A percentile compares a stretch with the other conserved stretches of the same genome.
Conservation (phyloP, 2,329 filamentous ascomycete species). For the Eurotiales sp. region DNA sequence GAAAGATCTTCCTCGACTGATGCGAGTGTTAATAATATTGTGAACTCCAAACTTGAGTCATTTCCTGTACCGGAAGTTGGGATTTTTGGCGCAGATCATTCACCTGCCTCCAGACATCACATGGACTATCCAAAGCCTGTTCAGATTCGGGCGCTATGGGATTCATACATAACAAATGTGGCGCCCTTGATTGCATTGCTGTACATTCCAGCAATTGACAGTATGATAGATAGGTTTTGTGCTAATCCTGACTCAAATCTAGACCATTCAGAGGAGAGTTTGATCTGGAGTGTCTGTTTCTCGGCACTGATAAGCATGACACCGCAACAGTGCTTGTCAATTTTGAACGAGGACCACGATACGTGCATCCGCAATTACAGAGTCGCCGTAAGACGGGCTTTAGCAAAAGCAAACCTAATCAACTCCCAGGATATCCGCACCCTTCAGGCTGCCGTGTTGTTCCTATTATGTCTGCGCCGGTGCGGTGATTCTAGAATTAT, state of each 20-base stretch:
- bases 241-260: not conserved
- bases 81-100: not conserved
- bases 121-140: constrained; percentile 1
- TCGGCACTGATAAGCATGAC: constrained; percentile 18
- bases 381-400: not conserved
- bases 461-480: not conserved
- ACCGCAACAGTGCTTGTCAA: constrained; percentile 11
- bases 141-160: constrained; percentile 17
- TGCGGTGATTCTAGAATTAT: not conserved
- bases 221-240: not conserved
- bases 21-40: not conserved
- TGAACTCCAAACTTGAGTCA: not conserved
- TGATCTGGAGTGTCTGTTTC: constrained; percentile 18
- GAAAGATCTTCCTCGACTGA: constrained; percentile 1
- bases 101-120: not conserved
- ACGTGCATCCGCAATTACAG: not conserved
- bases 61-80: not conserved
- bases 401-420: not conserved
- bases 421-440: not conserved
- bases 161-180: constrained; percentile 19
- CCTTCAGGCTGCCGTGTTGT: not conserved
- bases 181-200: constrained; percentile 21
- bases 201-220: not conserved
- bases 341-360: constrained; percentile 10
- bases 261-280: not conserved